Conservation (phyloP, 2,329 filamentous ascomycete genomes). For the Verticillium alfalfae region DNA sequence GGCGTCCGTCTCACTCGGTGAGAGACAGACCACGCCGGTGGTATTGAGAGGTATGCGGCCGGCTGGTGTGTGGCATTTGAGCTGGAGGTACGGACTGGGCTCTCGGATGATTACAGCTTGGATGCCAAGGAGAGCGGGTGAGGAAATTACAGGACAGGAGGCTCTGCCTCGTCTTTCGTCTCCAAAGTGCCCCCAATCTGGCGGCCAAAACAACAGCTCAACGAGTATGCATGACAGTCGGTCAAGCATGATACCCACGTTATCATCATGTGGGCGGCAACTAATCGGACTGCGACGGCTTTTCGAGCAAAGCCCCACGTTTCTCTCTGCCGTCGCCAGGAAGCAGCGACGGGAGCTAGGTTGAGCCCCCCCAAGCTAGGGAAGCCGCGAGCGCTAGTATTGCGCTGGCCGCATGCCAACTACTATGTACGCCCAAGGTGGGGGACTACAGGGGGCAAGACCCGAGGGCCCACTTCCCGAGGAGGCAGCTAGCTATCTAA, state of each 20-base stretch:
- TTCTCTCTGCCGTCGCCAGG: background rate
- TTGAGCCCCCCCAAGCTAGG: background rate
- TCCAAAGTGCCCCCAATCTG: background rate
- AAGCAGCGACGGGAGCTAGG: background rate
- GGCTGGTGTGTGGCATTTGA: too few species aligned
- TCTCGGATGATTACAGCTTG: too few species aligned
- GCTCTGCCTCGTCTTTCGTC: background rate
- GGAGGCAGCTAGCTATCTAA: background rate
- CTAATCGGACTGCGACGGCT: too few species aligned
- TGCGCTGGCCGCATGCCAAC: background rate
- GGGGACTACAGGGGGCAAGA: background rate
- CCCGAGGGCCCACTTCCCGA: background rate
- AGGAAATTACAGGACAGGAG: background rate
- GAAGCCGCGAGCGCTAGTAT: background rate
- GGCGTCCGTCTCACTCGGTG: background rate
- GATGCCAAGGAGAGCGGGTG: background rate
- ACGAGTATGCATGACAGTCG: too few species aligned
- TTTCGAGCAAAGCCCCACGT: background rate
- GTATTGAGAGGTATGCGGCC: too few species aligned
- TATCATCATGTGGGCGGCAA: too few species aligned
- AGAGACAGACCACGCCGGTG: too few species aligned
- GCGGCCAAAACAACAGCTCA: too few species aligned
- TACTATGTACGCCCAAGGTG: too few species aligned
- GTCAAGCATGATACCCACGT: too few species aligned
- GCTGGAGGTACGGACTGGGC: too few species aligned